These are phyloP conservation scores for Penstemon newberryi DNA, from an alignment of 257 asterid species.

Conservation along the genomic window DNA sequence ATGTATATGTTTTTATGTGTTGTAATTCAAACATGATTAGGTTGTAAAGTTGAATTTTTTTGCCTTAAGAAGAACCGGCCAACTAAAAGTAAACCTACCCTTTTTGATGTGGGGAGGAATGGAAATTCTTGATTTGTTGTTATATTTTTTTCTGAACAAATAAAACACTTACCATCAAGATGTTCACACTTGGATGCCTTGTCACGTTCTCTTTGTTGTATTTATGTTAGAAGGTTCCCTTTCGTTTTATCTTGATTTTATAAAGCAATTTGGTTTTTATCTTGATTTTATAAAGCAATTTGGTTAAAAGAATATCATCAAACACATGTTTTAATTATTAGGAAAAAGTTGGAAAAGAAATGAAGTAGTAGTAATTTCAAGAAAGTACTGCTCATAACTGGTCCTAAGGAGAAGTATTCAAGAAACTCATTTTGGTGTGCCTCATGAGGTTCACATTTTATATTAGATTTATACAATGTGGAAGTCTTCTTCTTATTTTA, in stretches of 20 bases:
- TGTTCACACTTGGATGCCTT: not conserved
- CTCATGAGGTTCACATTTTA: no score
- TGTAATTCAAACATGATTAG: constrained; percentile 42
- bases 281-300: not conserved
- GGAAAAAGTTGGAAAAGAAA: not conserved
- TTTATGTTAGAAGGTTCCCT: not conserved
- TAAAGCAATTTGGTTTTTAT: not conserved
- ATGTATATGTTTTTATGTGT: constrained; percentile 7
- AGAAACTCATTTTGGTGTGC: no score
- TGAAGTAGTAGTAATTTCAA: constrained; percentile 6
- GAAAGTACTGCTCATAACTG: constrained; percentile 2
- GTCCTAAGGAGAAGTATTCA: no score
- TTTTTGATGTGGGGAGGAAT: constrained; percentile 13
- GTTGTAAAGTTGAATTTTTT: constrained; percentile 54
- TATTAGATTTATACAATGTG: not conserved
- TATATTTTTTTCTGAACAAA: not conserved
- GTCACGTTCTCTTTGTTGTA: not conserved
- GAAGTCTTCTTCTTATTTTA: not conserved
- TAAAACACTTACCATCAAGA: not conserved
- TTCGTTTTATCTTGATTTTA: constrained; percentile 7
- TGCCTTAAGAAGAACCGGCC: constrained; percentile 42
- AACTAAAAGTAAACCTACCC: constrained; percentile 44
- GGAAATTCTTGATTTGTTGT: not conserved
- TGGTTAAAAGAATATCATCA: not conserved
- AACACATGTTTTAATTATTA: not conserved